A percentile compares a stretch with the other conserved stretches of the same genome.
phyloP scores from a whole-genome alignment of 805 yeast species.

The Yamadazyma ubonensis region DNA sequence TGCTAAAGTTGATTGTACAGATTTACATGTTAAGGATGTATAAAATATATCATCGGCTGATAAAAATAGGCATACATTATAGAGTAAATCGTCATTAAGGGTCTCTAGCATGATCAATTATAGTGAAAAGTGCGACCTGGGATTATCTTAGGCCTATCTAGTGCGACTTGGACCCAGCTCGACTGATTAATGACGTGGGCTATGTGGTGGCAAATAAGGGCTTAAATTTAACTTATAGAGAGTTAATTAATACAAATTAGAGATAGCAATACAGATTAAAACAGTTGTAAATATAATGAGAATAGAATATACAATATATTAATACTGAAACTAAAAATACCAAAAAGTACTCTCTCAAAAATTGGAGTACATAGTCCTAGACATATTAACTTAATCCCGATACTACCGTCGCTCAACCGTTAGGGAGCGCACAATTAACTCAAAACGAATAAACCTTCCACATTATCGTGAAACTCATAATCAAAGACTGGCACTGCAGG shows the following conservation, averaged over 20 bases:
- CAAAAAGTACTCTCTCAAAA: too few relatives aligned
- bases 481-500: conserved; percentile 20
- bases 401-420: conserved; percentile 14
- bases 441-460: conserved; percentile 9
- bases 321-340: neutral
- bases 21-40: conserved; percentile 39
- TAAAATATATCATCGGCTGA: conserved; percentile 39
- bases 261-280: too few relatives aligned
- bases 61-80: conserved; percentile 18
- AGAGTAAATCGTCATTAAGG: conserved; percentile 7
- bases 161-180: too few relatives aligned
- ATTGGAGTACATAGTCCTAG: too few relatives aligned
- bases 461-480: conserved; percentile 10
- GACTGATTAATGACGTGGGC: too few relatives aligned
- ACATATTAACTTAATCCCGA: conserved; percentile 1
- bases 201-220: too few relatives aligned
- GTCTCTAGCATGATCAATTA: conserved; percentile 1
- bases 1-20: conserved; percentile 31
- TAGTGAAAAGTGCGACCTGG: conserved; percentile 2
- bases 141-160: too few relatives aligned
- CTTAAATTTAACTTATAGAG: too few relatives aligned
- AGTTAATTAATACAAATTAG: too few relatives aligned
- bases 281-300: too few relatives aligned
- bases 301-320: neutral
- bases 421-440: conserved; percentile 14